A percentile compares a stretch with the other conserved stretches of the same genome.
Evolutionary conservation across 306 rosid species (phyloP).

Genomic region (Gillenia trifoliata): DNA sequence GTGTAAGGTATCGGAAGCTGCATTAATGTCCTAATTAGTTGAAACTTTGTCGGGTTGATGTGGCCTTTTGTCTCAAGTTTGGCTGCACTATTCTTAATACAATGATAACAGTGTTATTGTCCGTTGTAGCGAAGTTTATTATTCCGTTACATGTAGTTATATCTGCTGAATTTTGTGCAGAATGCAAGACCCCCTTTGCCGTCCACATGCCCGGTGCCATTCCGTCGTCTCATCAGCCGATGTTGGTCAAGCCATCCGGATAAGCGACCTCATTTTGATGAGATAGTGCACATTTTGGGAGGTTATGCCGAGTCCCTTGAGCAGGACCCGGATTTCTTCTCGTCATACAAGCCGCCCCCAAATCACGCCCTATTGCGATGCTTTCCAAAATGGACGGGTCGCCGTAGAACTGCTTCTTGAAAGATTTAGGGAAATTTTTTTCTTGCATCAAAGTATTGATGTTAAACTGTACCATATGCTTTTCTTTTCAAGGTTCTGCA

Average conservation of each 20-base stretch:
- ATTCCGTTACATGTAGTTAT: not conserved
- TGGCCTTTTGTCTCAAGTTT: not conserved
- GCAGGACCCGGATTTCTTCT: conserved; percentile 66
- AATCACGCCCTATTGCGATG: conserved; percentile 32
- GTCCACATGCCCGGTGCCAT: conserved; percentile 67
- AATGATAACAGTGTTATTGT: not conserved
- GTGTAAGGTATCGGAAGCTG: not conserved
- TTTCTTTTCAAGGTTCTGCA: conserved; percentile 7
- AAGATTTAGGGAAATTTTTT: conserved; percentile 17
- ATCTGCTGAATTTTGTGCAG: conserved; percentile 38
- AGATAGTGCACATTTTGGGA: conserved; percentile 66
- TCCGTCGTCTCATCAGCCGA: conserved; percentile 60
- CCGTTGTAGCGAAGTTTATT: not conserved
- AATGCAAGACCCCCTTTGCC: conserved; percentile 95
- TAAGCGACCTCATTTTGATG: conserved; percentile 77
- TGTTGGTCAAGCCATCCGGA: conserved; percentile 81
- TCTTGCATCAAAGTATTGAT: not conserved
- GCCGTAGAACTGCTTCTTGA: conserved; percentile 32
- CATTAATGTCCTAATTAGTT: not conserved
- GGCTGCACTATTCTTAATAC: no score
- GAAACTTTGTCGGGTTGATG: not conserved
- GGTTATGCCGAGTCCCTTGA: conserved; percentile 45
- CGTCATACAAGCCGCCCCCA: conserved; percentile 38
- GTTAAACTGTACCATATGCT: conserved; percentile 22
- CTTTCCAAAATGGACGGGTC: conserved; percentile 45